A percentile compares a stretch with the other conserved stretches of the same genome.
Conservation (phyloP, 345 rosid species). For the Jatropha curcas region DNA sequence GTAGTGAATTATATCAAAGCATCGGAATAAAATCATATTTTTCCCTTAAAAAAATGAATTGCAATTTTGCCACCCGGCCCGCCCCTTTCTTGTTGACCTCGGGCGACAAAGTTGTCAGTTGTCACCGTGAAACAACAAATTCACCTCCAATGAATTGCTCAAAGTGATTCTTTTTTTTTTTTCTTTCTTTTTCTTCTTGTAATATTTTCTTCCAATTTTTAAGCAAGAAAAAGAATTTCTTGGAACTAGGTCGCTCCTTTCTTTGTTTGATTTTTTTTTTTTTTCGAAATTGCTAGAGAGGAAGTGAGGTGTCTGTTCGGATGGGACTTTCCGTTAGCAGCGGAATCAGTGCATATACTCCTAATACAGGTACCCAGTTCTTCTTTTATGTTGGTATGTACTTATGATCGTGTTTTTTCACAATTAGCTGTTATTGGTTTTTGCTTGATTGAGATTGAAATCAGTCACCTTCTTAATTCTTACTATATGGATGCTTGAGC, state of each 20-base stretch:
- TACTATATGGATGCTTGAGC: not conserved
- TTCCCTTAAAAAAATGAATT: too few species aligned
- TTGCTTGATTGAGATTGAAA: too few species aligned
- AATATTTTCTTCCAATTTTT: not conserved
- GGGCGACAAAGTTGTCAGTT: too few species aligned
- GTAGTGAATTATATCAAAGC: too few species aligned
- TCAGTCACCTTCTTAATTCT: not conserved
- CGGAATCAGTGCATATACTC: constrained; percentile 74
- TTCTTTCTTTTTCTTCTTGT: too few species aligned
- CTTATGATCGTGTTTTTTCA: not conserved
- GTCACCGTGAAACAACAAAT: too few species aligned
- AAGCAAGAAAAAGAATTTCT: not conserved
- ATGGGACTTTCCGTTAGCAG: constrained; percentile 93
- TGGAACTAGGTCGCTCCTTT: constrained; percentile 17
- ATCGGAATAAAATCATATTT: too few species aligned
- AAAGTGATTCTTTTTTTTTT: not conserved
- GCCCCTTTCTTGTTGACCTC: too few species aligned
- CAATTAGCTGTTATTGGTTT: not conserved
- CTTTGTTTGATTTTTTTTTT: constrained; percentile 1
- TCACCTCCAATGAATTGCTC: not conserved
- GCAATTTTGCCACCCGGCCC: too few species aligned
- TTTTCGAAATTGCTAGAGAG: not conserved
- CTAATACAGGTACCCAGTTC: constrained; percentile 43
- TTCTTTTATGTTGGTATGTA: not conserved
- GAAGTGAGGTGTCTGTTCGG: constrained; percentile 17